A percentile compares a stretch with the other conserved stretches of the same genome.
Conservation (phyloP, 2,329 filamentous ascomycete genomes). For the Fusarium sp. region DNA sequence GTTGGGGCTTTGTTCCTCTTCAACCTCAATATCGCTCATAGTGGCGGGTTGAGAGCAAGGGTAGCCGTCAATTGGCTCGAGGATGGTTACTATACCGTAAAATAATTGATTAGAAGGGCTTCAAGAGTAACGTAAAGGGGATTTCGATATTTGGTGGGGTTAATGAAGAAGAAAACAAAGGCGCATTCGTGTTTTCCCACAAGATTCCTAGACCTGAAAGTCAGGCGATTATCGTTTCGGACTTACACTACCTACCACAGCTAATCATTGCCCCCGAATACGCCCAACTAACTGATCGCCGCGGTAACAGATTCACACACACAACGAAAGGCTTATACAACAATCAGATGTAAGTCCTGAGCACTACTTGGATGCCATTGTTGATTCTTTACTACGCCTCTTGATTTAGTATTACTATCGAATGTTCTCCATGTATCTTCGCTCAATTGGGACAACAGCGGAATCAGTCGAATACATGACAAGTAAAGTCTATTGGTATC, state of each 20-base stretch:
- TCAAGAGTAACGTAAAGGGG: neutral
- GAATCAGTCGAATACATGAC: neutral
- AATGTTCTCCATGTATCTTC: neutral
- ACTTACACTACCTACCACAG: constrained; percentile 30
- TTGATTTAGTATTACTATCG: neutral
- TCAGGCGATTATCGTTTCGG: constrained; percentile 43
- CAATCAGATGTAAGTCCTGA: neutral
- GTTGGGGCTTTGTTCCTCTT: constrained; percentile 47
- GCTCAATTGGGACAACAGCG: neutral
- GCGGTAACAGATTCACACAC: constrained; percentile 1
- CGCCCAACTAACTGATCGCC: constrained; percentile 7
- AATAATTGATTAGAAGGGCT: neutral
- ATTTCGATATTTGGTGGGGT: constrained; percentile 14
- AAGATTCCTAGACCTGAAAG: constrained; percentile 16
- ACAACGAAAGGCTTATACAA: neutral
- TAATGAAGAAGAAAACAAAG: constrained; percentile 27
- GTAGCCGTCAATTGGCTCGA: constrained; percentile 20
- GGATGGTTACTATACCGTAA: neutral
- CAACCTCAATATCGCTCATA: constrained; percentile 42
- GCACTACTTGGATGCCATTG: neutral
- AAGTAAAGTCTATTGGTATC: constrained; percentile 12
- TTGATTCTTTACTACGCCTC: neutral
- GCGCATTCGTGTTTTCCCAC: constrained; percentile 32
- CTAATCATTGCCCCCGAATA: constrained; percentile 27
- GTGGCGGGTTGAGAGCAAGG: constrained; percentile 7